Percentiles rank a stretch among this genome's conserved stretches.
phyloP scores from a whole-genome alignment of 257 asterid genomes.

The Nicotiana tabacum region DNA sequence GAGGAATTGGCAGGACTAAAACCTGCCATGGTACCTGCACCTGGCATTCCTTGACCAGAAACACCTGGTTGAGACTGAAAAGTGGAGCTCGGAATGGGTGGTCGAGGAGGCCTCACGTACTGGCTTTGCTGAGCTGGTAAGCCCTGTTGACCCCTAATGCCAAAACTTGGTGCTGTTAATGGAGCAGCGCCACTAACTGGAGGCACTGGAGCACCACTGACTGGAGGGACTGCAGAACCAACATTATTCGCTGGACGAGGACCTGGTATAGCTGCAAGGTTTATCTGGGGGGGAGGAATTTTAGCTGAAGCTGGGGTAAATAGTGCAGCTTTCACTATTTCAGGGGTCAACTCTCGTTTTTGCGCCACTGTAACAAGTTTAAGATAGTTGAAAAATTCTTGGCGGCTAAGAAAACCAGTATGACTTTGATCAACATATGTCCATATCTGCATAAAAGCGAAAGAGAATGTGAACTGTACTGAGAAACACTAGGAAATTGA shows the following conservation, averaged over 20 bases:
- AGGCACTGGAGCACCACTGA: slow-evolving; percentile 28
- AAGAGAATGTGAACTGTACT: slow-evolving; percentile 29
- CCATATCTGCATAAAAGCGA: slow-evolving; percentile 15
- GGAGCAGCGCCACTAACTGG: slow-evolving; percentile 31
- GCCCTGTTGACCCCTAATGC: slow-evolving; percentile 39
- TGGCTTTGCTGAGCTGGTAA: slow-evolving; percentile 50
- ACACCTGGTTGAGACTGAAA: slow-evolving; percentile 50
- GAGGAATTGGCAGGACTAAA: slow-evolving; percentile 40
- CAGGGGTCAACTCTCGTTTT: slow-evolving; percentile 81
- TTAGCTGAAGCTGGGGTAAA: slow-evolving; percentile 79
- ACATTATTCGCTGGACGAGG: slow-evolving; percentile 39
- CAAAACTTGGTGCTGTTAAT: slow-evolving; percentile 49
- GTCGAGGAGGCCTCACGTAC: slow-evolving; percentile 49
- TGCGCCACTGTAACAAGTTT: slow-evolving; percentile 99
- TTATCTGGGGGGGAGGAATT: slow-evolving; percentile 96
- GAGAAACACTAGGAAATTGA: not conserved
- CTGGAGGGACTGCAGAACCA: slow-evolving; percentile 40
- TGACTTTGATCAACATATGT: slow-evolving; percentile 65
- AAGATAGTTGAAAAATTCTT: slow-evolving; percentile 87
- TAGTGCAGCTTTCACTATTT: slow-evolving; percentile 90
- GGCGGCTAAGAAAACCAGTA: slow-evolving; percentile 76
- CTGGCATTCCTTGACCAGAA: slow-evolving; percentile 50
- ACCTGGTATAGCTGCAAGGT: slow-evolving; percentile 36
- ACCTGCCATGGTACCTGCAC: slow-evolving; percentile 29
- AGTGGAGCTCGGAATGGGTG: slow-evolving; percentile 39